phyloP scores from a whole-genome alignment of 108 stramenopile genomes.

The Schizochytrium sp. region DNA sequence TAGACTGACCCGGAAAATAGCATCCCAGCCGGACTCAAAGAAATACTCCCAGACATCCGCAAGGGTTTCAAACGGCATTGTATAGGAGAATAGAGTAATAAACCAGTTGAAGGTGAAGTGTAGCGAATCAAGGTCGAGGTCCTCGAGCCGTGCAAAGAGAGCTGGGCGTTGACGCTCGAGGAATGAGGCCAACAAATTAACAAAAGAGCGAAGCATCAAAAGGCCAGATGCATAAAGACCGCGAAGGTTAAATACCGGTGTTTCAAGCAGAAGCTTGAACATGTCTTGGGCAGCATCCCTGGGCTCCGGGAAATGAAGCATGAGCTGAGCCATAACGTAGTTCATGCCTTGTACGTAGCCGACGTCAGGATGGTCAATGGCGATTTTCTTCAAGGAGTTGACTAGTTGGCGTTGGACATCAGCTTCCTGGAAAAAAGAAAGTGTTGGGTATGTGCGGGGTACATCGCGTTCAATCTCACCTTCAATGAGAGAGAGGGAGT shows the following conservation, averaged over 20 bases:
- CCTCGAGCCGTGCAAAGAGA: neutral
- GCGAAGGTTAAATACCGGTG: neutral
- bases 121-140: neutral
- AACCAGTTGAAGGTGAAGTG: conserved; percentile 56
- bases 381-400: neutral
- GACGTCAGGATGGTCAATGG: neutral
- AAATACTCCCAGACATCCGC: neutral
- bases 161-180: neutral
- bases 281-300: neutral
- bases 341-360: conserved; percentile 62
- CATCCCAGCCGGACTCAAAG: conserved; percentile 49
- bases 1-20: conserved; percentile 24
- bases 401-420: neutral
- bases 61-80: neutral
- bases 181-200: neutral
- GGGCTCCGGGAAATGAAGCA: conserved; percentile 24
- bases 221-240: conserved; percentile 44
- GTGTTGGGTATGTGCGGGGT: conserved; percentile 18
- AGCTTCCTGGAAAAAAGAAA: neutral
- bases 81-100: conserved; percentile 55
- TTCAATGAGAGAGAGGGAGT: neutral
- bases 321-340: conserved; percentile 52
- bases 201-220: neutral
- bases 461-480: conserved; percentile 53
- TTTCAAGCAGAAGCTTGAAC: neutral